Conservation (phyloP, 495 filamentous ascomycete species). For the Jackrogersella minutella region DNA sequence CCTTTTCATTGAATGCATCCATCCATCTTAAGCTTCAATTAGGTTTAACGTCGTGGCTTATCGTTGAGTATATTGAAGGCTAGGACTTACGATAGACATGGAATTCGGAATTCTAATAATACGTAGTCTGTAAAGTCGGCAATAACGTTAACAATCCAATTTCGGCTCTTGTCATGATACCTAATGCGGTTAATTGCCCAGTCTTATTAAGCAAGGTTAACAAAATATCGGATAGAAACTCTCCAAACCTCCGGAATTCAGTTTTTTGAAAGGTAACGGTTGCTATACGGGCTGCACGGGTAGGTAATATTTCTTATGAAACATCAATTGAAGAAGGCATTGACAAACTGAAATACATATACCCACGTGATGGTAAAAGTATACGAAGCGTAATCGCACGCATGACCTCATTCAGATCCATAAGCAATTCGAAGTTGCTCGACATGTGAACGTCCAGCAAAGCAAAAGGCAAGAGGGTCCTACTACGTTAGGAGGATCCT, state of each 20-base stretch:
- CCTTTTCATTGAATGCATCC: background rate
- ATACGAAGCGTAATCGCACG: slow-evolving; percentile 5
- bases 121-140: background rate
- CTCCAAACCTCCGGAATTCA: background rate
- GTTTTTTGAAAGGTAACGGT: background rate
- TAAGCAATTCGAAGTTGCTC: slow-evolving; percentile 9
- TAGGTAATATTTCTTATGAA: too few relatives aligned
- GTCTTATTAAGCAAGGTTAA: background rate
- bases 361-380: slow-evolving; percentile 18
- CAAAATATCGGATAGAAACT: background rate
- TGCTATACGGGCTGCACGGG: background rate
- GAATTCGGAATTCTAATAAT: background rate
- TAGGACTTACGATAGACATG: too few relatives aligned
- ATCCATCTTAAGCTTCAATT: background rate
- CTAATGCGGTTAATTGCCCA: slow-evolving; percentile 10
- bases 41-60: background rate
- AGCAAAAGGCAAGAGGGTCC: background rate
- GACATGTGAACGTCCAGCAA: slow-evolving; percentile 32
- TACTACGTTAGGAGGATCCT: background rate
- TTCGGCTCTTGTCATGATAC: slow-evolving; percentile 21
- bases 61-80: too few relatives aligned
- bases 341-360: too few relatives aligned
- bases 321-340: background rate
- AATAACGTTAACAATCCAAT: background rate
- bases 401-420: slow-evolving; percentile 42